Percentiles rank a stretch among this genome's conserved stretches.
Evolutionary conservation across 768 basidiomycete genomes (phyloP).

Genomic region (Plicaturopsis crispa): DNA sequence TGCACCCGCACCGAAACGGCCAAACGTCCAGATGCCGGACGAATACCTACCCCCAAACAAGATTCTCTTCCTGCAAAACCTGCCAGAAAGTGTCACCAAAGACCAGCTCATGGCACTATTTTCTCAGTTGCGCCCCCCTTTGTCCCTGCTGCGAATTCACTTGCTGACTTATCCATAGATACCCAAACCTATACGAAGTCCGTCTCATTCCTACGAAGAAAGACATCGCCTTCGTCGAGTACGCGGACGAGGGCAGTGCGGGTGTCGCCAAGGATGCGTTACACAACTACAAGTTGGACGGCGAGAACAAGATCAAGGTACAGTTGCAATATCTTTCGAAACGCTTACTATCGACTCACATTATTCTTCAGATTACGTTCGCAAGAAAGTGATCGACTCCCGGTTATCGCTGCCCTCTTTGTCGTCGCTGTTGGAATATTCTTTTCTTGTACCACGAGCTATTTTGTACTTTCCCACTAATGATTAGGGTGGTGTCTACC

Average conservation of each 20-base stretch:
- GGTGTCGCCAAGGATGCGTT: conserved; percentile 90
- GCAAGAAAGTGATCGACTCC: conserved; percentile 69
- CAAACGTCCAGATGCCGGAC: conserved; percentile 96
- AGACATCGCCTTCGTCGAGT: conserved; percentile 99
- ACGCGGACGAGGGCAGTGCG: conserved; percentile 85
- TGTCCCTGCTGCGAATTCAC: neutral
- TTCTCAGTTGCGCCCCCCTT: conserved; percentile 69
- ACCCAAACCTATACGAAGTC: conserved; percentile 93
- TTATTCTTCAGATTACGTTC: conserved; percentile 51
- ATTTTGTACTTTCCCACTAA: too few relatives aligned
- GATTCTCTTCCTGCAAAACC: conserved; percentile 95
- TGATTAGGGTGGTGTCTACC: too few relatives aligned
- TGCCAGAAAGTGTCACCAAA: conserved; percentile 89
- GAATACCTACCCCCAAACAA: conserved; percentile 99
- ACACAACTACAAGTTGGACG: conserved; percentile 96
- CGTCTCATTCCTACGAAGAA: conserved; percentile 97
- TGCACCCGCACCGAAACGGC: conserved; percentile 63
- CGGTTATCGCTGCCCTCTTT: too few relatives aligned
- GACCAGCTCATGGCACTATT: conserved; percentile 89
- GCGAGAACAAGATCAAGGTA: conserved; percentile 98
- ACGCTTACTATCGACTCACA: conserved; percentile 6
- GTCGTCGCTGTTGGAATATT: too few relatives aligned
- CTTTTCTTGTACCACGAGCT: too few relatives aligned
- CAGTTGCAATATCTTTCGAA: conserved; percentile 7
- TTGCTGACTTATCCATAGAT: conserved; percentile 37